Evolutionary conservation across 2,329 filamentous ascomycete species (phyloP).

Genomic region (Tolypocladium tundrense): DNA sequence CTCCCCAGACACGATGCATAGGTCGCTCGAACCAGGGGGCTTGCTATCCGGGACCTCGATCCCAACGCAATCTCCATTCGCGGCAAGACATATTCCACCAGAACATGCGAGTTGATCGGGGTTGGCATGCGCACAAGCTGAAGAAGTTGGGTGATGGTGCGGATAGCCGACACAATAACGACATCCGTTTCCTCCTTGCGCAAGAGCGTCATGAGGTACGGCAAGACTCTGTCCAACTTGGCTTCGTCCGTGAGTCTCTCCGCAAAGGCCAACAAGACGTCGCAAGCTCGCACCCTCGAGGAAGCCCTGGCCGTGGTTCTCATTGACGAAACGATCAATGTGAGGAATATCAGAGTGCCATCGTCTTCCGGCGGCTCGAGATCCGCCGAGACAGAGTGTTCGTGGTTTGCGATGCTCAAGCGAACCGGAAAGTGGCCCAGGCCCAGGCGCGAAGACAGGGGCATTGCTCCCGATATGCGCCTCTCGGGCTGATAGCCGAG

Average conservation of each 20-base stretch:
- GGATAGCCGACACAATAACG: conserved; percentile 75
- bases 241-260: conserved; percentile 90
- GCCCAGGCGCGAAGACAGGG: conserved; percentile 31
- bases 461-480: conserved; percentile 16
- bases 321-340: conserved; percentile 77
- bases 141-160: conserved; percentile 80
- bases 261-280: conserved; percentile 83
- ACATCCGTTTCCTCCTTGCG: conserved; percentile 67
- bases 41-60: conserved; percentile 36
- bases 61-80: conserved; percentile 47
- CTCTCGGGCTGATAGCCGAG: conserved; percentile 60
- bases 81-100: conserved; percentile 58
- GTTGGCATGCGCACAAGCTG: conserved; percentile 84
- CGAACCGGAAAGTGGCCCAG: conserved; percentile 67
- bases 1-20: conserved; percentile 90
- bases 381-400: conserved; percentile 54
- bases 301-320: conserved; percentile 81
- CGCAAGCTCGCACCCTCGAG: conserved; percentile 81
- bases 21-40: conserved; percentile 69
- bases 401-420: conserved; percentile 77
- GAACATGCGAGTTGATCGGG: conserved; percentile 59
- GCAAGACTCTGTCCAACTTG: conserved; percentile 85
- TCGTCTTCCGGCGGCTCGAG: conserved; percentile 63
- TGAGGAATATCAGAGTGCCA: conserved; percentile 85
- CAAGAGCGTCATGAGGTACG: conserved; percentile 76